These are phyloP conservation scores for Isoetes taiwanensis DNA, from an alignment of 75 land plant species.

Conservation along the genomic window DNA sequence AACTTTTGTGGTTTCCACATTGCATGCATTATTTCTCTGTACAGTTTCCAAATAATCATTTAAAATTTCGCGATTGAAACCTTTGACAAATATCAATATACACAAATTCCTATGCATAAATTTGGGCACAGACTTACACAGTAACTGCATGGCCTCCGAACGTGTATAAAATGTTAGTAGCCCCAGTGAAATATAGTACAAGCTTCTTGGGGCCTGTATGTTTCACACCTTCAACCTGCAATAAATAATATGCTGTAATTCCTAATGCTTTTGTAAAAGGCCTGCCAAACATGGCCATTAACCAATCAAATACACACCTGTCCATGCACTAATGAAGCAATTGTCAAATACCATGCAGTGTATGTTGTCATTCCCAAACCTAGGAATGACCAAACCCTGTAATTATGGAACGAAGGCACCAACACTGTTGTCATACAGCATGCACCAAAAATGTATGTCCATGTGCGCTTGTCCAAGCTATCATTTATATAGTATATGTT, in stretches of 20 bases:
- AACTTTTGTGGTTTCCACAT: conserved; percentile 90
- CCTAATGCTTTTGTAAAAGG: background rate
- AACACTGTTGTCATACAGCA: conserved; percentile 87
- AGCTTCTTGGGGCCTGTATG: conserved; percentile 49
- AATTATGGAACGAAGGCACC: conserved; percentile 89
- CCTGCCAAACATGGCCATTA: background rate
- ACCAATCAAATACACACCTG: conserved; percentile 41
- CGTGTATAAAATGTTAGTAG: conserved; percentile 89
- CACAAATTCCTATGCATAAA: too few species aligned
- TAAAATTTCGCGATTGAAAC: too few species aligned
- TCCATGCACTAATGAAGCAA: conserved; percentile 63
- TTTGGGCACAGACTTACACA: too few species aligned
- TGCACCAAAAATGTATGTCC: conserved; percentile 97
- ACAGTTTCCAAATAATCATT: too few species aligned
- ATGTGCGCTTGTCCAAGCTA: conserved; percentile 72
- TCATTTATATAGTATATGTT: conserved; percentile 88
- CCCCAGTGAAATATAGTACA: conserved; percentile 83
- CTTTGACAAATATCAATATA: too few species aligned
- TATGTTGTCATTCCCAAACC: conserved; percentile 93
- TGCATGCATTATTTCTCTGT: conserved; percentile 82
- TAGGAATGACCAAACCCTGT: conserved; percentile 82
- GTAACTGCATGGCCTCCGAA: conserved; percentile 96
- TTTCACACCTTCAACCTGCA: conserved; percentile 43
- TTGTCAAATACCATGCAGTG: conserved; percentile 92
- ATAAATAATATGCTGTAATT: background rate